Evolutionary conservation across 495 filamentous ascomycete species (phyloP), one percentile per base, ranked within the genome.

Genomic region (Hyaloscypha finlandica): DNA sequence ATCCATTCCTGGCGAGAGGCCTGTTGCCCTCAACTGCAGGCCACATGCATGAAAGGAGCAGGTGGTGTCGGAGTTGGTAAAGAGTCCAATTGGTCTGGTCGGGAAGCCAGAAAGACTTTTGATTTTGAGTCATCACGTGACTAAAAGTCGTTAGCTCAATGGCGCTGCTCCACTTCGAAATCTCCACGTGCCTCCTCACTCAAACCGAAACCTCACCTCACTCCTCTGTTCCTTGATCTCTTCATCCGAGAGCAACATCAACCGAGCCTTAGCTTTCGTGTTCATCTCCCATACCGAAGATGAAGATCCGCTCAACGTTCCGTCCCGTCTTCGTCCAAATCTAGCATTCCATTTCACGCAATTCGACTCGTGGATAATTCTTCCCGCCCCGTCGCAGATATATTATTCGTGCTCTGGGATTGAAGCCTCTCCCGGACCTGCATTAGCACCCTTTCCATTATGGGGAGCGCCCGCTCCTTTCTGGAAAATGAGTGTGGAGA

Each of bases 301-400:
- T 48, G 42, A 48, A 14, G 16, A 16, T 16, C 16, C 3, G 11
- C 42, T 16, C 16, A 48, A 48, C 2, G 8, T 48, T 48, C 3
- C 42, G 1, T 48, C 42, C 42, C 42, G 11, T 19, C 3, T 48
- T 48, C 16, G 42, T 48, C 9, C 42, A 48, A 48, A 4, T 48
- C 42, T 16, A 48, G 42, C 42, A 1, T 48, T 19, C 42, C 42
- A 48, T 48, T 48, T 31, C 22, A 0, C 16, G 29, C 53, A 56
- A 31, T 56, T 29, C 29, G 16, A 56, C 53, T 56, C 20, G 53
- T 56, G 53, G 53, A 56, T 29, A 56, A 56, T 56, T 56, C 1
- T 56, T 30, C 53, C 53, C 53, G 53, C 20, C 6, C 19, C 20
- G 1, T 29, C 22, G 29, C 53, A 25, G n/a, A 25, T 31, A 48